A percentile compares a stretch with the other conserved stretches of the same genome.
Conservation (phyloP, 208 protist genomes). For the Acanthamoeba healyi region DNA sequence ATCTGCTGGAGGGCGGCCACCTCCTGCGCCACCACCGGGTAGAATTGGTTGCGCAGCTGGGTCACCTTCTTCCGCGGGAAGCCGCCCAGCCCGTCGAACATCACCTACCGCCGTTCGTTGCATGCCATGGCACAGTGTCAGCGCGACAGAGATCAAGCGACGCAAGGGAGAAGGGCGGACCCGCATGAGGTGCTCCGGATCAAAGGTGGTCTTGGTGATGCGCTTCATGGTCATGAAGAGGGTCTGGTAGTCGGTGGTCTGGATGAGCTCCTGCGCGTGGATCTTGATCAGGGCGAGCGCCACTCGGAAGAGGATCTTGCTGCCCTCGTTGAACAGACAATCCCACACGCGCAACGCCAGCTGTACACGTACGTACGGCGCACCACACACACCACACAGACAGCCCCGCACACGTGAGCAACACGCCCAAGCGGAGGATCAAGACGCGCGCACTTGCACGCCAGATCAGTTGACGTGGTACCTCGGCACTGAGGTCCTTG, state of each 20-base stretch:
- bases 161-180: background rate
- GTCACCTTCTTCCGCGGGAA: slow-evolving; percentile 52
- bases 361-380: slow-evolving; percentile 44
- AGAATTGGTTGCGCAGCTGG: slow-evolving; percentile 56
- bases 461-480: too few species aligned
- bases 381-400: background rate
- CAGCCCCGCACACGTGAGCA: background rate
- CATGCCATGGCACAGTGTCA: too few species aligned
- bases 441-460: background rate
- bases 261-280: slow-evolving; percentile 77
- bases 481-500: slow-evolving; percentile 82
- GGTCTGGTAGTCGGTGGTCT: slow-evolving; percentile 52
- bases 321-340: slow-evolving; percentile 85
- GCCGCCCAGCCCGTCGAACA: slow-evolving; percentile 32
- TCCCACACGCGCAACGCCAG: slow-evolving; percentile 86
- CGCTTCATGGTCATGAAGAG: slow-evolving; percentile 49
- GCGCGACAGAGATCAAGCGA: background rate
- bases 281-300: slow-evolving; percentile 78
- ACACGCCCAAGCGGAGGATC: too few species aligned
- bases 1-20: slow-evolving; percentile 42
- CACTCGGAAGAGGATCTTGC: slow-evolving; percentile 85
- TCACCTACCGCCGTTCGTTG: too few species aligned
- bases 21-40: slow-evolving; percentile 20
- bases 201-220: slow-evolving; percentile 20
- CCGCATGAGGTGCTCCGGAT: slow-evolving; percentile 25